Evolutionary conservation across 1,284 basidiomycete genomes (phyloP).

Genomic region (Exsudoporus floridanus): DNA sequence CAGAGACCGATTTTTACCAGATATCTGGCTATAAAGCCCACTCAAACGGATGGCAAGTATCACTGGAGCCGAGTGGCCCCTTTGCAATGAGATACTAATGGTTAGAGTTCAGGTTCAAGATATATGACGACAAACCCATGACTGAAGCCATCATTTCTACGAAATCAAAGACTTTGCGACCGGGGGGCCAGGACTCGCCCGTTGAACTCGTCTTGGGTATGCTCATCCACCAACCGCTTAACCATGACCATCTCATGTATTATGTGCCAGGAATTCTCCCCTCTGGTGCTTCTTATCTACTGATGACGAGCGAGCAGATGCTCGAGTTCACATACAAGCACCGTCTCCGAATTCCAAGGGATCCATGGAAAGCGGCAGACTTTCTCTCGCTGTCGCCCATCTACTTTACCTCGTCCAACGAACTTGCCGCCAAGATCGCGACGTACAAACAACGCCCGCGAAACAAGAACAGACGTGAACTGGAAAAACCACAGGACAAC

Average conservation of each 20-base stretch:
- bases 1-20: constrained; percentile 29
- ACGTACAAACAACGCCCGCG: constrained; percentile 32
- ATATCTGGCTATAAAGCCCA: constrained; percentile 30
- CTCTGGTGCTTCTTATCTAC: constrained; percentile 31
- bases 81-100: not conserved
- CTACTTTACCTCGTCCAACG: constrained; percentile 19
- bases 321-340: constrained; percentile 26
- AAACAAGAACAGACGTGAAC: constrained; percentile 29
- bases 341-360: constrained; percentile 6
- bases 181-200: constrained; percentile 24
- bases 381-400: constrained; percentile 34
- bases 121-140: constrained; percentile 29
- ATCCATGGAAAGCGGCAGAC: constrained; percentile 18
- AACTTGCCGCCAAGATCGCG: constrained; percentile 22
- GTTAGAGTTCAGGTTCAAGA: constrained; percentile 27
- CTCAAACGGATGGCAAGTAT: constrained; percentile 30
- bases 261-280: constrained; percentile 28
- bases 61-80: not conserved
- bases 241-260: not conserved
- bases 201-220: constrained; percentile 33
- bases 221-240: not conserved
- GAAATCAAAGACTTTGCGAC: constrained; percentile 18
- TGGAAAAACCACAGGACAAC: constrained; percentile 21
- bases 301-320: constrained; percentile 30
- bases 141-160: constrained; percentile 6